phyloP scores from a whole-genome alignment of 148 eudicot species.

The Persicaria maculosa region DNA sequence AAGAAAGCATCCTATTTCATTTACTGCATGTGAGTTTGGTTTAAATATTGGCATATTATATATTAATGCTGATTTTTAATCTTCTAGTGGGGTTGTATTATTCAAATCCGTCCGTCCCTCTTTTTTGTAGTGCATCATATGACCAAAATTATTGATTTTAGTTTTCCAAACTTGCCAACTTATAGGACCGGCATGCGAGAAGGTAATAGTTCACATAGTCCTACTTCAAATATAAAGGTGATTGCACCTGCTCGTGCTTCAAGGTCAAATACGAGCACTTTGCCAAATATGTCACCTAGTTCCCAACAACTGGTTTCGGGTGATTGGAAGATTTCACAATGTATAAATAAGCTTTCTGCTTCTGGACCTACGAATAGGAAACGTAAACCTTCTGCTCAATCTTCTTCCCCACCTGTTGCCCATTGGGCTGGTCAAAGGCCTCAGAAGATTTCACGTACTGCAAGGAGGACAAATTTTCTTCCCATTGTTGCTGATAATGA shows the following conservation, averaged over 20 bases:
- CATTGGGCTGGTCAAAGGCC: conserved; percentile 59
- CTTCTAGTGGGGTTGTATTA: background rate
- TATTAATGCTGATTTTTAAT: background rate
- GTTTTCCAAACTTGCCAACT: background rate
- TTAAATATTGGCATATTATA: background rate
- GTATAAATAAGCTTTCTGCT: conserved; percentile 35
- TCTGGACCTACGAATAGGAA: conserved; percentile 43
- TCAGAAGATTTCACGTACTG: conserved; percentile 59
- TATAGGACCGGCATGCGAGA: conserved; percentile 42
- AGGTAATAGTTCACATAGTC: conserved; percentile 42
- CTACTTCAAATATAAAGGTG: conserved; percentile 42
- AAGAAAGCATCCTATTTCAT: conserved; percentile 18
- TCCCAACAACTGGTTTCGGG: conserved; percentile 26
- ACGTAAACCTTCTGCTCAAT: conserved; percentile 39
- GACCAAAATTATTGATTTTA: background rate
- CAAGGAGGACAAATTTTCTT: conserved; percentile 52
- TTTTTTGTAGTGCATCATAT: too few relatives aligned
- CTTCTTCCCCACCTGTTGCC: conserved; percentile 56
- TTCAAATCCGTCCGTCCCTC: too few relatives aligned
- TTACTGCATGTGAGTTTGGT: background rate
- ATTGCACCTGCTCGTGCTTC: conserved; percentile 41
- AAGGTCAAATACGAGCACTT: conserved; percentile 39
- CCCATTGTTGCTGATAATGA: conserved; percentile 41
- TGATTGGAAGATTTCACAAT: conserved; percentile 54
- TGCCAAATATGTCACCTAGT: conserved; percentile 40